Evolutionary conservation across 768 basidiomycete genomes (phyloP).

Genomic region (Amanita muscaria): DNA sequence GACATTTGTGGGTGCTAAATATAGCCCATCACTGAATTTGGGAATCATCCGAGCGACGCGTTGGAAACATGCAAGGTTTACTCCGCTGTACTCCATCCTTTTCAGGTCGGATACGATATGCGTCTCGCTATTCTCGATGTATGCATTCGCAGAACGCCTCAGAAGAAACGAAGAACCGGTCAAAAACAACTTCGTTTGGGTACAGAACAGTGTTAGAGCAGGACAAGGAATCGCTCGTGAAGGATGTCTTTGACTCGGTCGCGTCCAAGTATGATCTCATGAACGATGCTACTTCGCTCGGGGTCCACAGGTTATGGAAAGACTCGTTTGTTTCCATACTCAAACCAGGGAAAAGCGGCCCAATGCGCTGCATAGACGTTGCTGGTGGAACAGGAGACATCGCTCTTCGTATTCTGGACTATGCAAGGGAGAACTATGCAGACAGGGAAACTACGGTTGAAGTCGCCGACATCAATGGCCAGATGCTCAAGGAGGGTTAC

Average conservation of each 20-base stretch:
- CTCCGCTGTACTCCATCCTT: neutral
- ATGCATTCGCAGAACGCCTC: neutral
- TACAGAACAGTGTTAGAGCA: slow-evolving; percentile 85
- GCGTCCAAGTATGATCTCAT: slow-evolving; percentile 94
- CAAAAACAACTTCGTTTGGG: slow-evolving; percentile 79
- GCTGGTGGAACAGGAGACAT: slow-evolving; percentile 98
- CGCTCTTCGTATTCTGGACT: slow-evolving; percentile 86
- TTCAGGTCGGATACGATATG: neutral
- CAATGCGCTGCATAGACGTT: slow-evolving; percentile 82
- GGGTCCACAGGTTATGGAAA: slow-evolving; percentile 96
- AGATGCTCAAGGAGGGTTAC: slow-evolving; percentile 91
- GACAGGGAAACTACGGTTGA: slow-evolving; percentile 87
- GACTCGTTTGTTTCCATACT: slow-evolving; percentile 75
- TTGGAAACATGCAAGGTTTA: neutral
- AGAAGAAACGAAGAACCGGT: slow-evolving; percentile 13
- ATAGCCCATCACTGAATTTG: neutral
- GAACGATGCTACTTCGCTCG: slow-evolving; percentile 98
- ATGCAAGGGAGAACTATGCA: slow-evolving; percentile 79
- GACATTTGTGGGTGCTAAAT: neutral
- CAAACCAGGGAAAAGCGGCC: slow-evolving; percentile 67
- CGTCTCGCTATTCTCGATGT: neutral
- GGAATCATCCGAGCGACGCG: neutral
- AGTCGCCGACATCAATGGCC: slow-evolving; percentile 88
- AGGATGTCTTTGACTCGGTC: slow-evolving; percentile 90
- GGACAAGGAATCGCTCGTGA: slow-evolving; percentile 83